Base-by-base conservation (phyloP, 371 early-diverging fungal species). In the Rhizopus arrhizus region DNA sequence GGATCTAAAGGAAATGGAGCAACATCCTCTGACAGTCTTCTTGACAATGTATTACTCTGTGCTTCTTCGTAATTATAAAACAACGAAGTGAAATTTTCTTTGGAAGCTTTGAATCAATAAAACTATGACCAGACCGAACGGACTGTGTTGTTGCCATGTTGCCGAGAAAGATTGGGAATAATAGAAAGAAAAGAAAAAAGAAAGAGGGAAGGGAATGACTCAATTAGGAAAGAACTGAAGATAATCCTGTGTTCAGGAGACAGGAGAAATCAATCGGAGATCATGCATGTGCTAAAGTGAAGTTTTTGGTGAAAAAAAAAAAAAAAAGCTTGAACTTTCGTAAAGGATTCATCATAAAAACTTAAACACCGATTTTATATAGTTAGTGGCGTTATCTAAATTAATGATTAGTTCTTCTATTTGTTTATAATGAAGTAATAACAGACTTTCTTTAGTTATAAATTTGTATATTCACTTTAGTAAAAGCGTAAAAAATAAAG, bases 111-210 rank as follows among this genome's bases (percentile, higher is more conserved):
- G 43, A 43, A 5, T 43, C 43, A 13, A n/a, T 5, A 15, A 43
- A 43, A 43, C 43, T 43, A 5, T 43, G 43, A 13, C 43, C 15
- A 43, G 43, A 43, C 13, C 43, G 43, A 43, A 43, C 43, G n/a
- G 43, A 43, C 15, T 43, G 43, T 40, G 40, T 40, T 40, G 12
- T 40, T 40, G 8, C 2, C 40, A 22, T 40, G 12, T 40, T 10
- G 40, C 40, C 12, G 12, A 12, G 43, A 43, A 43, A 43, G 15
- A 11, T 13, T 0, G n/a, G 15, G 8, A 33, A 45, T 13, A n/a
- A 11, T 0, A 13, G n/a, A 45, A n/a, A n/a, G 31, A 29, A 38
- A 11, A 43, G n/a, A 43, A 33, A 16, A 33, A 45, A n/a, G 15
- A 11, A 2, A 13, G n/a, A 45, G 32, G 32, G 31, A 29, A 38